Evolutionary conservation across 1,284 basidiomycete species (phyloP).

Genomic region (Melanopsichium pennsylvanicum): DNA sequence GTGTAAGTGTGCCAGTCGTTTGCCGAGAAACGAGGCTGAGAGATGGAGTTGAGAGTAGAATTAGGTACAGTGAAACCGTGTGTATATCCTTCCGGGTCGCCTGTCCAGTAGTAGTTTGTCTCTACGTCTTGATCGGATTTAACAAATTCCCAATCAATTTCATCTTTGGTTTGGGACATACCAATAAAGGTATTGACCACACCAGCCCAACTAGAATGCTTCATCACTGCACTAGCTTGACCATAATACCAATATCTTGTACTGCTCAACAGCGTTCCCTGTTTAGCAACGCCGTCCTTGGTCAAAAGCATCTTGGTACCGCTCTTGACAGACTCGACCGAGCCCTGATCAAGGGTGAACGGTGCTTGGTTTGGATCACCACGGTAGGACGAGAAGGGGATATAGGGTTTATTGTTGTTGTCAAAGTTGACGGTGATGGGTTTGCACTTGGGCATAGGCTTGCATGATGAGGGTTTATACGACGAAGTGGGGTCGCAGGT

Average conservation of each 20-base stretch:
- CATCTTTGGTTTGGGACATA: constrained; percentile 39
- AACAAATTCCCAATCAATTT: constrained; percentile 52
- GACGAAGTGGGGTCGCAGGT: constrained; percentile 39
- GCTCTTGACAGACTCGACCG: constrained; percentile 11
- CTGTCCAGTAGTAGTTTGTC: constrained; percentile 46
- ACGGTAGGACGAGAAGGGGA: constrained; percentile 28
- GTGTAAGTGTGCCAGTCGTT: constrained; percentile 46
- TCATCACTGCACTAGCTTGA: constrained; percentile 35
- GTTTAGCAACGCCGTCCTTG: constrained; percentile 19
- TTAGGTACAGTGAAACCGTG: constrained; percentile 27
- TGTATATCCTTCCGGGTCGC: constrained; percentile 33
- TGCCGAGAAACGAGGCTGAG: constrained; percentile 9
- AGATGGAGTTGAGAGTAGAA: constrained; percentile 6
- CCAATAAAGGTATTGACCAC: constrained; percentile 53
- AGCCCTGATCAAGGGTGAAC: constrained; percentile 48
- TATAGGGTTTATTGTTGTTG: constrained; percentile 40
- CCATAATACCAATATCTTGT: constrained; percentile 53
- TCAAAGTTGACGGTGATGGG: constrained; percentile 35
- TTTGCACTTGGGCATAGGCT: constrained; percentile 49
- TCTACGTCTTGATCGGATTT: constrained; percentile 23
- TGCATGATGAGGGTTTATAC: constrained; percentile 38
- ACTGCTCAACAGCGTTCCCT: constrained; percentile 29
- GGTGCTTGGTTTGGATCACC: constrained; percentile 43
- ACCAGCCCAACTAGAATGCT: constrained; percentile 39
- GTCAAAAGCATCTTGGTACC: constrained; percentile 43